Evolutionary conservation across 495 filamentous ascomycete species (phyloP), one percentile per base, ranked within the genome.

Genomic region (Symbiotaphrina buchneri): DNA sequence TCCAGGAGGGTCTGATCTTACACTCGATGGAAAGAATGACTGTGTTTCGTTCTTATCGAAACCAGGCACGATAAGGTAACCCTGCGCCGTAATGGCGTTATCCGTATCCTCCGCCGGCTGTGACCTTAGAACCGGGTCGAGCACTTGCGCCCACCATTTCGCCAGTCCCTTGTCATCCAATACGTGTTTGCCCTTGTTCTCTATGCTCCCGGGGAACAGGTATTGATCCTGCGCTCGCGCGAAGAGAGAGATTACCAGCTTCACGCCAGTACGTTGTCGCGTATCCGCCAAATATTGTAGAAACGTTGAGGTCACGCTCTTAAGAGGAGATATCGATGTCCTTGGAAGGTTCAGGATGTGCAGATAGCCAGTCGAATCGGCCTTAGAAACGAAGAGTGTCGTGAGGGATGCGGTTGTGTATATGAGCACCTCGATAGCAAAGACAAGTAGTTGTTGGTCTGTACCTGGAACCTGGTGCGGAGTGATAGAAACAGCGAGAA

Each of bases 351-450:
- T 51, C 22, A 82, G 60, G 0, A 73, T 54, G 43, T 75, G 59
- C 17, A 93, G 52, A 41, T 78, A 85, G 28, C 87, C 87, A 1
- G 84, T 93, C 10, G 85, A 93, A 51, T 99, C 87, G 29, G 87
- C 87, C 53, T 99, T 99, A 34, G 81, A 83, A 22, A 99, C 72
- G 51, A 95, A 99, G 21, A 95, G 63, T 21, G 73, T 91, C 3
- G 75, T 90, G 20, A 77, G 63, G 50, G 68, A 65, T 37, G 66
- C 66, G 20, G 78, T 90, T 14, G 76, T 63, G 47, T 74, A 76
- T 36, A 76, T 53, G 30, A 61, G 36, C 26, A 65, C 55, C 42
- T 76, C 71, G 34, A 75, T 65, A 6, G 71, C 77, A 40, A 74
- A 71, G n/a, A 77, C 51, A 24, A 71, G 55, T 19, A 75, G 39